Evolutionary conservation across 306 rosid species (phyloP).

Genomic region (Medicago truncatula): DNA sequence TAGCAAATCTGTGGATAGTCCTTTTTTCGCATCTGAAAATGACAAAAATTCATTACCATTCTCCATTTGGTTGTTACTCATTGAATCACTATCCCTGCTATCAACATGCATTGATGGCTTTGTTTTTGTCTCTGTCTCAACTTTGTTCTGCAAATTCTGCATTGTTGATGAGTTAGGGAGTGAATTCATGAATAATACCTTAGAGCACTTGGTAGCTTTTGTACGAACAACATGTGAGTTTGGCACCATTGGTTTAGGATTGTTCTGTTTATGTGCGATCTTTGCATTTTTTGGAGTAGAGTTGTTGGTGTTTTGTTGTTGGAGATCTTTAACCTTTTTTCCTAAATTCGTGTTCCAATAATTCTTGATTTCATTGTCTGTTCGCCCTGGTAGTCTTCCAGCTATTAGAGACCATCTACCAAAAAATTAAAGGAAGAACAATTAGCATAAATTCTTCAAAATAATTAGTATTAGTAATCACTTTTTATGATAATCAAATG

Average conservation of each 20-base stretch:
- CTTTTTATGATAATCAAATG: no score
- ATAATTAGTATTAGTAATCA: neutral
- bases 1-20: slow-evolving; percentile 5
- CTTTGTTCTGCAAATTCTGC: slow-evolving; percentile 14
- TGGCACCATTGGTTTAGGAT: neutral
- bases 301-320: neutral
- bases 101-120: neutral
- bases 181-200: slow-evolving; percentile 32
- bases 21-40: neutral
- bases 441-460: neutral
- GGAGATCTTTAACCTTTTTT: slow-evolving; percentile 32
- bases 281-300: neutral
- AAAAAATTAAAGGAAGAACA: no score
- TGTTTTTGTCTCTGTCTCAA: slow-evolving; percentile 1
- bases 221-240: slow-evolving; percentile 42
- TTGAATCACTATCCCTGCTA: neutral
- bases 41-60: neutral
- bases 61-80: neutral
- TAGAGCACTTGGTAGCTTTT: slow-evolving; percentile 53
- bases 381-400: slow-evolving; percentile 61
- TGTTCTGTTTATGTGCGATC: slow-evolving; percentile 8
- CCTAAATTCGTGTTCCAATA: slow-evolving; percentile 56
- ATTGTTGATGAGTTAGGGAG: slow-evolving; percentile 28
- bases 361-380: slow-evolving; percentile 68
- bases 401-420: slow-evolving; percentile 65